Evolutionary conservation across 306 rosid species (phyloP).

Genomic region (Nissolia schottii): DNA sequence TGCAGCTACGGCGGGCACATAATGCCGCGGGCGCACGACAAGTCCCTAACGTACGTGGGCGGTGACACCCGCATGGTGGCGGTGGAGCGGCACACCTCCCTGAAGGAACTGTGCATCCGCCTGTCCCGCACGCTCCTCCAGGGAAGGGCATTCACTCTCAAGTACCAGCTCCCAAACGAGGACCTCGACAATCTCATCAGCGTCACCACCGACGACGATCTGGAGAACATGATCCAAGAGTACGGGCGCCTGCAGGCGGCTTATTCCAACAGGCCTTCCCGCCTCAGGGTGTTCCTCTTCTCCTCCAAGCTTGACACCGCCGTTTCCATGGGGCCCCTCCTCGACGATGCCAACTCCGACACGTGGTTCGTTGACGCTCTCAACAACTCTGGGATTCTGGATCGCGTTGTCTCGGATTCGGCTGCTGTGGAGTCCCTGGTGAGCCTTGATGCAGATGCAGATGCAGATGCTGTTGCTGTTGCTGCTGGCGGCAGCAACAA

Average conservation of each 20-base stretch:
- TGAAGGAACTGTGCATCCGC: constrained; percentile 46
- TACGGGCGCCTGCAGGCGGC: constrained; percentile 57
- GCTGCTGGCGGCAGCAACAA: not conserved
- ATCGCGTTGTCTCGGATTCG: constrained; percentile 56
- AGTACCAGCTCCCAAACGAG: constrained; percentile 73
- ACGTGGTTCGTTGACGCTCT: constrained; percentile 80
- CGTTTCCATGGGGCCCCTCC: constrained; percentile 56
- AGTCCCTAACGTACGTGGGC: constrained; percentile 69
- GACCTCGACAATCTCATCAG: constrained; percentile 66
- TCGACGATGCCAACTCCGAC: constrained; percentile 61
- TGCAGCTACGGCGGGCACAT: constrained; percentile 90
- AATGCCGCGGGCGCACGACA: constrained; percentile 73
- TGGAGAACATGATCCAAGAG: constrained; percentile 74
- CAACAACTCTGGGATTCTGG: constrained; percentile 46
- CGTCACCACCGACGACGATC: constrained; percentile 66
- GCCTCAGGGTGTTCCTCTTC: constrained; percentile 62
- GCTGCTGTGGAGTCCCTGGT: constrained; percentile 46
- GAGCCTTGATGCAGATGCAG: constrained; percentile 35
- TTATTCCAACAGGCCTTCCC: too few relatives aligned
- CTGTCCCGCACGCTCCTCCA: constrained; percentile 55
- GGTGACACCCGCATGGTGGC: constrained; percentile 85
- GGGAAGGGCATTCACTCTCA: constrained; percentile 63
- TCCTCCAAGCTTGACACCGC: constrained; percentile 48
- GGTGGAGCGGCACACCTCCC: constrained; percentile 52
- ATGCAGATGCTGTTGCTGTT: not conserved